phyloP scores from a whole-genome alignment of 2,329 filamentous ascomycete genomes.

The Penicillium brasilianum region DNA sequence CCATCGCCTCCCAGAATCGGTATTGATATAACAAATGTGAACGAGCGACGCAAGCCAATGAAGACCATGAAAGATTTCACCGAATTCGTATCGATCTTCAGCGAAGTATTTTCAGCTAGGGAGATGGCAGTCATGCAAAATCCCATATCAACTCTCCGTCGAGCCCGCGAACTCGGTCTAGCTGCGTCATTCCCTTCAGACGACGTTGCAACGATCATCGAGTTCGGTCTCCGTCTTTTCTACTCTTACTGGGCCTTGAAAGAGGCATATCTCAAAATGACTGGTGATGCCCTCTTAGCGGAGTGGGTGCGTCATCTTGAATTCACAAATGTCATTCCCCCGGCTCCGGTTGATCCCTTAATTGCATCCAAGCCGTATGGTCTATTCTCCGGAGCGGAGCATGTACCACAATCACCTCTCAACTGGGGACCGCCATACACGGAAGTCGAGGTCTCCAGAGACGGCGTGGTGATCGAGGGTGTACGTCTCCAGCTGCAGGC shows the following conservation, averaged over 20 bases:
- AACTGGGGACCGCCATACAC: constrained; percentile 46
- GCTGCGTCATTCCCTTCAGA: constrained; percentile 15
- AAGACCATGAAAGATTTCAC: constrained; percentile 57
- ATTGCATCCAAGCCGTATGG: constrained; percentile 13
- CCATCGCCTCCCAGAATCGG: constrained; percentile 53
- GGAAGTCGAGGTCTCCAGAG: constrained; percentile 56
- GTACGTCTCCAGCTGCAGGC: constrained; percentile 63
- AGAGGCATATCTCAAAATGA: constrained; percentile 70
- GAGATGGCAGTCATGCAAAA: constrained; percentile 62
- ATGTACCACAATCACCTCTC: constrained; percentile 16
- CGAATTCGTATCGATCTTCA: constrained; percentile 64
- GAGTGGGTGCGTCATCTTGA: constrained; percentile 65
- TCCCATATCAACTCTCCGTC: constrained; percentile 33
- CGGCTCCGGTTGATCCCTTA: constrained; percentile 36
- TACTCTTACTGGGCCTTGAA: constrained; percentile 70
- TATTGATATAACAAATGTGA: constrained; percentile 67
- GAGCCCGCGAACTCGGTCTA: constrained; percentile 21
- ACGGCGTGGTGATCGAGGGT: constrained; percentile 54
- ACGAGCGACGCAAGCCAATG: constrained; percentile 48
- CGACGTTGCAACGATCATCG: constrained; percentile 44
- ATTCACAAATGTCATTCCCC: constrained; percentile 62
- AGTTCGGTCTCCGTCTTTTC: constrained; percentile 63
- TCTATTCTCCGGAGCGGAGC: constrained; percentile 2
- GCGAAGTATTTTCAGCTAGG: constrained; percentile 61
- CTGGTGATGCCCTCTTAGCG: constrained; percentile 66